Conservation (phyloP, 2,329 filamentous ascomycete species). For the Xylaria multiplex region DNA sequence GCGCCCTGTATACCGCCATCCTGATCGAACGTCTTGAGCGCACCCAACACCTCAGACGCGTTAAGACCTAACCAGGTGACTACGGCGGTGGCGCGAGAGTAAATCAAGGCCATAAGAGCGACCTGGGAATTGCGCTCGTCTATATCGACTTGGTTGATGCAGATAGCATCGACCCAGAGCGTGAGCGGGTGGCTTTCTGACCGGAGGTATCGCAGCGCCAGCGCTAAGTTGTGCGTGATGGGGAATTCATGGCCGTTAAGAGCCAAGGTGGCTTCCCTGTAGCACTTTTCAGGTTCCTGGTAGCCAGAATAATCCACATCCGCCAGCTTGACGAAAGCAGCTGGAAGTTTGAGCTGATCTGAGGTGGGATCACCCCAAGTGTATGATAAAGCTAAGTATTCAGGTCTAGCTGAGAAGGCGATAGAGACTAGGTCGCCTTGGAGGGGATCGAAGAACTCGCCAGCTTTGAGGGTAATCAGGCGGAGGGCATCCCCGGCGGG, state of each 20-base stretch:
- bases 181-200: slow-evolving; percentile 10
- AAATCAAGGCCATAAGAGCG: slow-evolving; percentile 8
- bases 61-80: slow-evolving; percentile 16
- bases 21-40: neutral
- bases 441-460: slow-evolving; percentile 19
- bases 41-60: neutral
- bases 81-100: slow-evolving; percentile 13
- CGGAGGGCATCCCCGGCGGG: slow-evolving; percentile 15
- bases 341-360: slow-evolving; percentile 7
- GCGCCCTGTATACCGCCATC: neutral
- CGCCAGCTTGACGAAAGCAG: neutral
- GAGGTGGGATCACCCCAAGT: slow-evolving; percentile 16
- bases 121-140: slow-evolving; percentile 13
- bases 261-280: slow-evolving; percentile 1
- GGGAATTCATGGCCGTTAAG: slow-evolving; percentile 9
- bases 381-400: slow-evolving; percentile 18
- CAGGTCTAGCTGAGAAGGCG: slow-evolving; percentile 15
- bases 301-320: too few species aligned
- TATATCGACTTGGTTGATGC: slow-evolving; percentile 8
- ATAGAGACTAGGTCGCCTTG: slow-evolving; percentile 10
- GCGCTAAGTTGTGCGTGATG: slow-evolving; percentile 19
- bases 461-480: slow-evolving; percentile 17
- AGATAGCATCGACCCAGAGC: slow-evolving; percentile 9
- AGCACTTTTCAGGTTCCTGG: neutral
- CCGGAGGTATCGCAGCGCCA: slow-evolving; percentile 20